Evolutionary conservation across 2,329 filamentous ascomycete genomes (phyloP), one percentile per base, ranked within the genome.

Genomic region (Talaromyces sp.): DNA sequence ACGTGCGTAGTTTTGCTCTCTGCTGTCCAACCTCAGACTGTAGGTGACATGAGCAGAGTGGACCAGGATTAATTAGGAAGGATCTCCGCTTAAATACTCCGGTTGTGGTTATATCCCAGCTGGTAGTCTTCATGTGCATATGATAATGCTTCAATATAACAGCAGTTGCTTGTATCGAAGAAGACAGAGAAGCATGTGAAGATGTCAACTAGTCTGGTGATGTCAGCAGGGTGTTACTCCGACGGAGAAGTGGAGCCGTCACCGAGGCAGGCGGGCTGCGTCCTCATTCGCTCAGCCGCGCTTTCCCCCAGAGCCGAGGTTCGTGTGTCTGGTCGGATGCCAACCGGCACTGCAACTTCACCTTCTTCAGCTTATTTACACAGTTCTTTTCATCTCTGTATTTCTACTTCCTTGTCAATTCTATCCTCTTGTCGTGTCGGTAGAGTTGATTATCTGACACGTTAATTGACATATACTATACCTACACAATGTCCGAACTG

Each of bases 401-500:
- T 22, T 22, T 19, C 10, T 15, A 15, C 31, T 52, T 39, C 9
- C 35, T 37, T 37, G 35, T 13, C 35, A 11, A 6, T 37, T 11
- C 25, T 10, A 50, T n/a, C 27, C 11, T 13, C 37, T 37, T 22
- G 39, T 25, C 10, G 31, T 22, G n/a, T 54, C 31, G 50, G 17
- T 25, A 50, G n/a, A 54, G 50, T 37, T 54, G 50, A 35, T 19
- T 27, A 11, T 6, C 4, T 56, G 52, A 39, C 52, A 39, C 52
- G 10, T 56, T n/a, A 10, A 58, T 19, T 49, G 63, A 50, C 11
- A 35, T 33, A 15, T 17, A 33, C 31, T 47, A 35, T 17, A 11
- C 25, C 19, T 27, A 17, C 25, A 25, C 27, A 68, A 85, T 90
- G 89, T 88, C 83, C 81, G 86, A 90, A 78, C 82, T 96, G 75